phyloP scores from a whole-genome alignment of 2,329 filamentous ascomycete species.

The Diaporthe citrichinensis region DNA sequence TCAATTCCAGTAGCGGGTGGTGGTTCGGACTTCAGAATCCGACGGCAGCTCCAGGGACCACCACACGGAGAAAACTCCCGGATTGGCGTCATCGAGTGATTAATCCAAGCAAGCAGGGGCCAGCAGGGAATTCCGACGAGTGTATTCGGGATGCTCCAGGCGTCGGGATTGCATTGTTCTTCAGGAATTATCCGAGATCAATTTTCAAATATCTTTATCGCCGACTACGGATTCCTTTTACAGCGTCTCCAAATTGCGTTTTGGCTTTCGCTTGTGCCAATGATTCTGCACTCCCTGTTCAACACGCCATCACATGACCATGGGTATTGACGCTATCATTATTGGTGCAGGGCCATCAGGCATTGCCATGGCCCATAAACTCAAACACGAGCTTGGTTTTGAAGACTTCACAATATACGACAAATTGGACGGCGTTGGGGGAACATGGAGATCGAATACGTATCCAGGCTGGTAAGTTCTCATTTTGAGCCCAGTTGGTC shows the following conservation, averaged over 20 bases:
- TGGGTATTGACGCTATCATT: background rate
- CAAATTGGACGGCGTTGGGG: background rate
- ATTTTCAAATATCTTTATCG: background rate
- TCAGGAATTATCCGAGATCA: background rate
- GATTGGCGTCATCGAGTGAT: background rate
- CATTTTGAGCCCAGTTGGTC: too few relatives aligned
- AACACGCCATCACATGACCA: background rate
- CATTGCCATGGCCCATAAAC: slow-evolving; percentile 11
- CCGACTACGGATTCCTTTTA: background rate
- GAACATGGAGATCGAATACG: background rate
- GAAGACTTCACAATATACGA: slow-evolving; percentile 6
- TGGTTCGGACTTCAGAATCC: slow-evolving; percentile 7
- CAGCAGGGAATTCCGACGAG: background rate
- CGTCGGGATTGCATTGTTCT: too few relatives aligned
- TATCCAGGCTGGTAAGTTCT: background rate
- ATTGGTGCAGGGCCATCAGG: background rate
- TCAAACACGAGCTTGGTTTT: background rate
- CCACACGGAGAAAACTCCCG: background rate
- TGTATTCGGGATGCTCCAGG: too few relatives aligned
- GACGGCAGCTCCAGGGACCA: background rate
- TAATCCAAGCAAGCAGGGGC: background rate
- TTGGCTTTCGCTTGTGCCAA: background rate
- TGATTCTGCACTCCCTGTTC: too few relatives aligned
- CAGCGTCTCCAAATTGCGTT: background rate
- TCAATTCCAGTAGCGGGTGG: background rate